Base-by-base conservation (phyloP, 1,284 basidiomycete species). In the Cryptococcus sp. region DNA sequence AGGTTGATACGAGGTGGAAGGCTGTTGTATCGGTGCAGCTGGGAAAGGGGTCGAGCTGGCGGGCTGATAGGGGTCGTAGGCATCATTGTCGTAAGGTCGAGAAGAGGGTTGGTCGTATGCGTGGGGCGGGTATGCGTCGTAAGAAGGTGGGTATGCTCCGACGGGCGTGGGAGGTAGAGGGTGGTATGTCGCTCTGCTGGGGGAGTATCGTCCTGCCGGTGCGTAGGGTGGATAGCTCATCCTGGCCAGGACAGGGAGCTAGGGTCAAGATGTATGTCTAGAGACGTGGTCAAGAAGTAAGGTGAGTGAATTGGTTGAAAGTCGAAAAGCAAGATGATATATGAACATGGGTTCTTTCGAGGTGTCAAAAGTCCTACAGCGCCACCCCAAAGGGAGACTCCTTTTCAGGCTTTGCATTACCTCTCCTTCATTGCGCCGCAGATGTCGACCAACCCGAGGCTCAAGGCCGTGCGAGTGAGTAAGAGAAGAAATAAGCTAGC, bases 171-270 rank as follows among this genome's bases (percentile, higher is more conserved):
- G 48, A 7, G 14, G 28, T 31, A 14, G 28, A 51, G 59, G 57
- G 10, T 58, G 53, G 39, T 56, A 62, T 1, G 61, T 50, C 1
- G 52, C 35, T 44, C 50, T 46, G 43, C 51, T 53, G 14, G 62
- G 62, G 11, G 62, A 62, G 48, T 62, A 62, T 33, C 56, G 51
- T 19, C 58, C 51, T 22, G 45, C 51, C 1, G 56, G 59, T 4
- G 60, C 55, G 35, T 52, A 59, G 6, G 59, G 60, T 11, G 62
- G 60, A 33, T 53, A 59, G 47, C 57, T 61, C 65, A 68, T 65
- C 9, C 46, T 39, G n/a, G n/a, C n/a, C n/a, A n/a, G n/a, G n/a
- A n/a, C n/a, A n/a, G n/a, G n/a, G n/a, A n/a, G n/a, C n/a, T n/a
- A 31, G 9, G 7, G 43, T 31, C 33, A 43, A 34, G 41, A 44